Evolutionary conservation across 352 stramenopile genomes (phyloP).

Genomic region (Phytophthora citricola): DNA sequence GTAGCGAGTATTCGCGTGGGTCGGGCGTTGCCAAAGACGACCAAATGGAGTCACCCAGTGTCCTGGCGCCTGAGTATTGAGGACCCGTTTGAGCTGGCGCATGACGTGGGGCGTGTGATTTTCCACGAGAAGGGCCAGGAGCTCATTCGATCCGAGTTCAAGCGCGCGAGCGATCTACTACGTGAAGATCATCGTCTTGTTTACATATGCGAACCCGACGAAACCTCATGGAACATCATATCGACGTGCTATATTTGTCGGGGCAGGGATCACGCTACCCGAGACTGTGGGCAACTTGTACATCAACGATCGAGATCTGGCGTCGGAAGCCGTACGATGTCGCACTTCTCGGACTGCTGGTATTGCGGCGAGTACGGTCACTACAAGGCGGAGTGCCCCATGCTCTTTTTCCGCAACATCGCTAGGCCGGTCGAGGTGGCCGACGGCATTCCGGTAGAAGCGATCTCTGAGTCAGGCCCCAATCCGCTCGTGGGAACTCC

Average conservation of each 20-base stretch:
- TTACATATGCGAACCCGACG: constrained; percentile 59
- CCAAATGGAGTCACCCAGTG: constrained; percentile 71
- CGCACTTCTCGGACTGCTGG: constrained; percentile 68
- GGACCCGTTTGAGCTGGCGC: constrained; percentile 84
- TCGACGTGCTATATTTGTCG: constrained; percentile 77
- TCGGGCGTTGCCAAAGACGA: constrained; percentile 62
- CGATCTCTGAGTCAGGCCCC: constrained; percentile 10
- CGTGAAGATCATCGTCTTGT: constrained; percentile 51
- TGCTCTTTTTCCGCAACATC: constrained; percentile 67
- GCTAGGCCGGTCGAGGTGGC: constrained; percentile 33
- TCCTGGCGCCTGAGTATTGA: constrained; percentile 88
- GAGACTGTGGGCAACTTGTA: constrained; percentile 58
- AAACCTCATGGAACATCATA: constrained; percentile 53
- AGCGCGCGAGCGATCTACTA: constrained; percentile 62
- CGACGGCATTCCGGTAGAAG: constrained; percentile 22
- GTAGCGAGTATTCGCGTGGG: constrained; percentile 94
- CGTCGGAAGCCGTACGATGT: constrained; percentile 20
- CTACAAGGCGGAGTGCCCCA: constrained; percentile 77
- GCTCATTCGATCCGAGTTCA: constrained; percentile 65
- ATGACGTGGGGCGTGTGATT: constrained; percentile 83
- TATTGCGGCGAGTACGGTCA: constrained; percentile 79
- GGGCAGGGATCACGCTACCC: constrained; percentile 53
- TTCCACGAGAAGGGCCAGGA: constrained; percentile 77
- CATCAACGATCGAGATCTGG: constrained; percentile 22
- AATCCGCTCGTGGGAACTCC: constrained; percentile 15